Conservation (phyloP, 2,329 filamentous ascomycete species). For the Aspergillus sp. region DNA sequence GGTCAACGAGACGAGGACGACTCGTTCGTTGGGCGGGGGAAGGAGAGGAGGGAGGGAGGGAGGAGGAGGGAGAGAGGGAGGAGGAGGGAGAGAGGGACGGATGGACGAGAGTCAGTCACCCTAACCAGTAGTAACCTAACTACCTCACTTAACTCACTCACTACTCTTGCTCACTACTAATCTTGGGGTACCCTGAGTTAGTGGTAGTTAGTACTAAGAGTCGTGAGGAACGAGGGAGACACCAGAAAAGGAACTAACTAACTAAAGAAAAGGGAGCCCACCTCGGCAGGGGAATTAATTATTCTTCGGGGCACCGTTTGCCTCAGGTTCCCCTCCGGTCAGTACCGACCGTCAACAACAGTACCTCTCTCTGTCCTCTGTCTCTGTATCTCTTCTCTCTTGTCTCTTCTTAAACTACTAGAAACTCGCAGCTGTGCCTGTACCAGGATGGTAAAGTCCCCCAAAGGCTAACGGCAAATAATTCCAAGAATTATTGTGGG, state of each 20-base stretch:
- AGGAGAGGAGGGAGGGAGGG: slow-evolving; percentile 30
- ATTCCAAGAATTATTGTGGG: slow-evolving; percentile 6
- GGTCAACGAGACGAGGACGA: slow-evolving; percentile 45
- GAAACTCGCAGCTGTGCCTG: neutral
- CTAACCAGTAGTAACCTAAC: too few species aligned
- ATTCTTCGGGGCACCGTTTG: neutral
- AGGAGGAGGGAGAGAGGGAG: slow-evolving; percentile 30
- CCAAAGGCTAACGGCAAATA: neutral
- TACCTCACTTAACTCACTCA: too few species aligned
- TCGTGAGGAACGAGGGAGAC: neutral
- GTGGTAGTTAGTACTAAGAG: neutral
- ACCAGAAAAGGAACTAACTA: neutral
- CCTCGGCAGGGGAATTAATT: neutral
- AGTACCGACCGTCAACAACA: neutral
- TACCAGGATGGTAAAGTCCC: neutral
- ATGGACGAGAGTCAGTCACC: slow-evolving; percentile 15
- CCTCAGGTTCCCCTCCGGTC: neutral
- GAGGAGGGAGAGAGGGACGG: slow-evolving; percentile 26
- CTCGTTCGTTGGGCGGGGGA: slow-evolving; percentile 39
- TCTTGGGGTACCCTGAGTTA: too few species aligned
- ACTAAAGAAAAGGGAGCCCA: too few species aligned
- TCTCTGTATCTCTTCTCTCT: too few species aligned
- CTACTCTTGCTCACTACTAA: too few species aligned
- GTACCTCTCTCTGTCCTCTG: too few species aligned
- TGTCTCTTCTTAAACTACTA: too few species aligned